Evolutionary conservation across 176 grass and related monocot genomes (phyloP).

Genomic region (Secale cereale): DNA sequence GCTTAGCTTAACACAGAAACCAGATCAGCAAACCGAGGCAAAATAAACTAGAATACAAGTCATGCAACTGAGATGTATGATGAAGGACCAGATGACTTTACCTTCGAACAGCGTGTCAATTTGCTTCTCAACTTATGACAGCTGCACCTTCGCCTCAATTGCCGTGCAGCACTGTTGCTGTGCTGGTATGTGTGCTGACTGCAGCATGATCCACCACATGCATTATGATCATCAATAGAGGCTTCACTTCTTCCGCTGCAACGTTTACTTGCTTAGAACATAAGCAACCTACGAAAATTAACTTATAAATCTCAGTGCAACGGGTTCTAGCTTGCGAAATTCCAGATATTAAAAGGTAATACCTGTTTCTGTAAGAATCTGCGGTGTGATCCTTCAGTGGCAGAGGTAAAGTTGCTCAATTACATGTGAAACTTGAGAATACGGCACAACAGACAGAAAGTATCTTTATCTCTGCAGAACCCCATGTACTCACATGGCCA

Average conservation of each 20-base stretch:
- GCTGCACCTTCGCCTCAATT: constrained; percentile 6
- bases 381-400: background rate
- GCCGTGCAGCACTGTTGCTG: constrained; percentile 13
- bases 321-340: background rate
- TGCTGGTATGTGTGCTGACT: constrained; percentile 7
- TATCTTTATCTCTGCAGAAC: background rate
- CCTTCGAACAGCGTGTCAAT: constrained; percentile 12
- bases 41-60: background rate
- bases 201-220: background rate
- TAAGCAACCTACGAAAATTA: background rate
- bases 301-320: background rate
- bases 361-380: background rate
- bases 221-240: background rate
- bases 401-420: background rate
- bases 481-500: constrained; percentile 7
- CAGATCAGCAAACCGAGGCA: background rate
- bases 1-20: background rate
- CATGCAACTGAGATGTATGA: background rate
- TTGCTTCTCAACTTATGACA: background rate
- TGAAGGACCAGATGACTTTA: constrained; percentile 13
- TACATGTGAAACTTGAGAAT: constrained; percentile 1
- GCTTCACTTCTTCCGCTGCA: background rate
- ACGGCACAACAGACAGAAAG: background rate
- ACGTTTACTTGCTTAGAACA: background rate
- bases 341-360: background rate